Base-by-base conservation (phyloP, 768 basidiomycete genomes). In the Collybia sordida region DNA sequence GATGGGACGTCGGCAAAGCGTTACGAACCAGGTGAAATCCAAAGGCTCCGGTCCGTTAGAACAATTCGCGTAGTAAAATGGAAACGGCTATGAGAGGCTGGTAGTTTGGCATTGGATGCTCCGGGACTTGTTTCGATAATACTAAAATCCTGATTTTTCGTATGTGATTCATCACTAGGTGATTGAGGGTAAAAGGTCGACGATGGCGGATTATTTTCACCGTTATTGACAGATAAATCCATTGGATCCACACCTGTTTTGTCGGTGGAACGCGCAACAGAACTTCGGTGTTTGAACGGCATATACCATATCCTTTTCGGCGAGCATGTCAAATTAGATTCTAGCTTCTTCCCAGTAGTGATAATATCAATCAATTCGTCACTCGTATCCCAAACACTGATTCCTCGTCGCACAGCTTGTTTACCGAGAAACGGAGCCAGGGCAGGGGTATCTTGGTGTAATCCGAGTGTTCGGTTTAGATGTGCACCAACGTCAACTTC, bases 361-460 rank as follows among this genome's bases (percentile, higher is more conserved):
- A 68, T 67, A 27, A 79, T 62, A 50, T 78, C 72, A 28, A 80
- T 64, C 24, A 64, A 51, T 14, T 52, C 49, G 25, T 64, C 60
- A 44, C 68, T 64, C 41, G 72, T 64, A 25, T 72, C 66, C 61
- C 66, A 72, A 5, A 74, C 71, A 42, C 65, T 69, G 43, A 82
- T 78, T 42, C 67, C 62, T 31, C 76, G 70, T 31, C 74, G 68
- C 27, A 64, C 61, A 3, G 68, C 64, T 22, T 67, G 61, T 57
- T 75, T 77, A 8, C 79, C 78, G 2, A 82, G 59, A 51, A 77
- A 78, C 4, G 65, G 67, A 4, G 79, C 80, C 25, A 82, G 65
- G 5, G 77, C 73, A 17, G 79, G 74, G 3, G 74, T 75, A 45
- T 81, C 75, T 18, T 70, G 68, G 48, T 81, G 79, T 18, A 77